Conservation (phyloP, 176 grass and related monocot genomes). For the Eragrostis nindensis region DNA sequence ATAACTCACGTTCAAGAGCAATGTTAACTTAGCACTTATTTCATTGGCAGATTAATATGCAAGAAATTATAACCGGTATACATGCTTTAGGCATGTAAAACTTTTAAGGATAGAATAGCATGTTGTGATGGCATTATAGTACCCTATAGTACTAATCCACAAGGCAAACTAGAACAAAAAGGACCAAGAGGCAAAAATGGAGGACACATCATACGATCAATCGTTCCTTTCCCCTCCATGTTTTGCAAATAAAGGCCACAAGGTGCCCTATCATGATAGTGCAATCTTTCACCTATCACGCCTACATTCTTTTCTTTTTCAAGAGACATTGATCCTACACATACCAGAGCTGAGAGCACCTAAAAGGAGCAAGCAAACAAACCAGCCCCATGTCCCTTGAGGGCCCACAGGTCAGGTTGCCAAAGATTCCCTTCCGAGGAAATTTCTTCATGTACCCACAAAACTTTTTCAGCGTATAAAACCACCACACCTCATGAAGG, state of each 20-base stretch:
- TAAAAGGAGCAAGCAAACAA: conserved; percentile 40
- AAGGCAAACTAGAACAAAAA: neutral
- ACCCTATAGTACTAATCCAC: neutral
- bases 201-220: conserved; percentile 2
- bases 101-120: neutral
- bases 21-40: no score
- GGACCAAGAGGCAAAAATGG: no score
- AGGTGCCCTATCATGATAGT: conserved; percentile 17
- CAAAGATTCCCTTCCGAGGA: conserved; percentile 23
- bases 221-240: neutral
- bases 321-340: conserved; percentile 18
- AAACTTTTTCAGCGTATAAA: neutral
- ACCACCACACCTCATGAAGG: neutral
- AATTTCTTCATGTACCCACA: neutral
- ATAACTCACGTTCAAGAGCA: neutral
- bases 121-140: neutral
- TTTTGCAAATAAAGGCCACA: conserved; percentile 28
- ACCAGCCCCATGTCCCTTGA: conserved; percentile 16
- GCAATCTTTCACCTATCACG: conserved; percentile 48
- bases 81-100: no score
- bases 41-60: no score
- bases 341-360: neutral
- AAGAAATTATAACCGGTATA: neutral
- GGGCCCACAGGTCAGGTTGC: conserved; percentile 6
- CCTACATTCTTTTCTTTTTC: neutral